Evolutionary conservation across 768 basidiomycete genomes (phyloP).

Genomic region (Serendipita sp.): DNA sequence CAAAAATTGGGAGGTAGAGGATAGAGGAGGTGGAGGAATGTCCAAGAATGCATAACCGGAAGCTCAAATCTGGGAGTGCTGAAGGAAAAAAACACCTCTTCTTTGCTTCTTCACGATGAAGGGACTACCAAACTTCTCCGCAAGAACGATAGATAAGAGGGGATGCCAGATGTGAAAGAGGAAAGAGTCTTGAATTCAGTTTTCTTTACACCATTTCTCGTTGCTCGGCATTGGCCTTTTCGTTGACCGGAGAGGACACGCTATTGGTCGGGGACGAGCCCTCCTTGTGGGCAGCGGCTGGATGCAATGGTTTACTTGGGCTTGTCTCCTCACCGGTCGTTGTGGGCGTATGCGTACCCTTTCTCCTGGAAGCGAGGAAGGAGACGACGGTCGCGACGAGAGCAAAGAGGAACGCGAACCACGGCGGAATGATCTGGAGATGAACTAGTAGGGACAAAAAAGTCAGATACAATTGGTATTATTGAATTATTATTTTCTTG

Average conservation of each 20-base stretch:
- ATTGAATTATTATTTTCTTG: not conserved
- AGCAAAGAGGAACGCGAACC: slow-evolving; percentile 33
- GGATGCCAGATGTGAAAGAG: too few species aligned
- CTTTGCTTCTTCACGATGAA: too few species aligned
- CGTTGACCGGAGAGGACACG: not conserved
- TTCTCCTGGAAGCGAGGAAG: slow-evolving; percentile 19
- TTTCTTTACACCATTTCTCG: not conserved
- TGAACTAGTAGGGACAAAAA: slow-evolving; percentile 24
- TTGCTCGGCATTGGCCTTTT: not conserved
- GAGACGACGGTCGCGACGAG: slow-evolving; percentile 24
- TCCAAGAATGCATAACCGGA: too few species aligned
- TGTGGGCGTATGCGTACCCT: not conserved
- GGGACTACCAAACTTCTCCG: too few species aligned
- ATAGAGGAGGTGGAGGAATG: too few species aligned
- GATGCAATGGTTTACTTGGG: not conserved
- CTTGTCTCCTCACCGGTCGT: not conserved
- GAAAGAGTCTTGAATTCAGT: too few species aligned
- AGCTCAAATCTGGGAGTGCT: too few species aligned
- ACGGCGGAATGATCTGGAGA: slow-evolving; percentile 35
- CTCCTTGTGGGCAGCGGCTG: not conserved
- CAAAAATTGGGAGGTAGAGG: too few species aligned
- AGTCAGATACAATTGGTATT: not conserved
- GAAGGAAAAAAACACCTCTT: too few species aligned
- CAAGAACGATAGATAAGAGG: too few species aligned
- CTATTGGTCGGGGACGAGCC: not conserved